phyloP scores from a whole-genome alignment of 768 basidiomycete species.

The Lepiota brunneoincarnata region DNA sequence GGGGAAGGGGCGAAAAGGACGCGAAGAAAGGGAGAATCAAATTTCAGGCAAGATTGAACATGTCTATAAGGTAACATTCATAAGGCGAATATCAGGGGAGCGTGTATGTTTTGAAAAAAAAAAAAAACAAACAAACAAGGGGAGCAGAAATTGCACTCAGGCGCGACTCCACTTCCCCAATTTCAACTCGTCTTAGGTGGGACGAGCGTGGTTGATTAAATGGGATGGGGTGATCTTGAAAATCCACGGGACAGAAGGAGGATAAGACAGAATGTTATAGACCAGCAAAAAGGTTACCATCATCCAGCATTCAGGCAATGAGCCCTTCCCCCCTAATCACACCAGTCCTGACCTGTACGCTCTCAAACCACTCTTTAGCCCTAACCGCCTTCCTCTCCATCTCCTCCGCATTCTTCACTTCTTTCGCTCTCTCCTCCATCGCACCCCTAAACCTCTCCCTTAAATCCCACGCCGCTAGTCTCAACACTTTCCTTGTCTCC shows the following conservation, averaged over 20 bases:
- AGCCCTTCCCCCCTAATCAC: slow-evolving; percentile 40
- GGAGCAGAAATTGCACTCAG: too few relatives aligned
- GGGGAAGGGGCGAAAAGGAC: not conserved
- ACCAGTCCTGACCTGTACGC: slow-evolving; percentile 45
- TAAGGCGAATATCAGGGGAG: too few relatives aligned
- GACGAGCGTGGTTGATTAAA: not conserved
- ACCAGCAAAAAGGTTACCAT: not conserved
- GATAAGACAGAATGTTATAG: slow-evolving; percentile 1
- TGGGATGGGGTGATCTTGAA: not conserved
- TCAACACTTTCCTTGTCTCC: slow-evolving; percentile 92
- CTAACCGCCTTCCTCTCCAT: slow-evolving; percentile 63
- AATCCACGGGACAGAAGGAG: too few relatives aligned
- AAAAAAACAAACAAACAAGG: too few relatives aligned
- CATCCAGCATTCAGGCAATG: slow-evolving; percentile 20
- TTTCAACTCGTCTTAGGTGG: not conserved
- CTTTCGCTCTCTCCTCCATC: slow-evolving; percentile 75
- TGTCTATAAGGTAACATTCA: too few relatives aligned
- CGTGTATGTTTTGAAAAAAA: too few relatives aligned
- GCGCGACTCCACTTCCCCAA: too few relatives aligned
- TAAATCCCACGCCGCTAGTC: slow-evolving; percentile 88
- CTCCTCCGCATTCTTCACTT: slow-evolving; percentile 77
- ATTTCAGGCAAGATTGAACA: too few relatives aligned
- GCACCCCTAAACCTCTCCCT: slow-evolving; percentile 76
- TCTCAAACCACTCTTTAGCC: slow-evolving; percentile 73
- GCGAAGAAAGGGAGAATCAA: too few relatives aligned